Evolutionary conservation across 148 eudicot genomes (phyloP), one percentile per base, ranked within the genome.

Genomic region (Diospyros kaki): DNA sequence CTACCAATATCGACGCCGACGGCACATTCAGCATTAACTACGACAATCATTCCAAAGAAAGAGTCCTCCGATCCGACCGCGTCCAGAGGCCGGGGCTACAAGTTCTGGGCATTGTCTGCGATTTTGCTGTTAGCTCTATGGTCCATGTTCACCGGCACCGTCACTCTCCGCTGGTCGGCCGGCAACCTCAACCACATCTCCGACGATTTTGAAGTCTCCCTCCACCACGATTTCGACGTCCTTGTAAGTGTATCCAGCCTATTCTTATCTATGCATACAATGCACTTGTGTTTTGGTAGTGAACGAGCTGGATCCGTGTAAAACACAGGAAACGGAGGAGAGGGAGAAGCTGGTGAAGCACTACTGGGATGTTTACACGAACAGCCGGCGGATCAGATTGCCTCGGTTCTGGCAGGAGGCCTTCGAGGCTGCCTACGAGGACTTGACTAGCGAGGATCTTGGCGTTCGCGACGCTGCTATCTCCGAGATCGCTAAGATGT

Each of bases 101-200:
- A 94, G 64, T 83, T 94, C 56, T 94, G 94, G 94, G 93, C 93
- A 13, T 71, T 94, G 53, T 84, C 89, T 4, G 98, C 93, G 17
- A 89, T 94, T 68, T 61, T 91, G 14, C 83, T 94, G 28, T 81
- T 94, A 5, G 98, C 98, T 6, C 89, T 91, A 74, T 94, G 98
- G 94, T 94, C 98, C 9, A 91, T 94, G 91, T 81, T 94, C 77
- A 90, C 97, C 84, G 97, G 98, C 55, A 90, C 94, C 68, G 97
- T 90, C 81, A 86, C 93, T 43, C 98, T 94, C 76, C 94, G 94
- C 0, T 86, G 91, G 91, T 91, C 97, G 68, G 90, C 87, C 71
- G 88, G 88, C 9, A 80, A 85, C 64, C 91, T 93, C 64, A 76
- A 88, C 66, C 86, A 73, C 14, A 68, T 89, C 51, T 74, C 83